Evolutionary conservation across 2,329 filamentous ascomycete genomes (phyloP), one percentile per base, ranked within the genome.

Genomic region (Arthrobotrys entomopaga): DNA sequence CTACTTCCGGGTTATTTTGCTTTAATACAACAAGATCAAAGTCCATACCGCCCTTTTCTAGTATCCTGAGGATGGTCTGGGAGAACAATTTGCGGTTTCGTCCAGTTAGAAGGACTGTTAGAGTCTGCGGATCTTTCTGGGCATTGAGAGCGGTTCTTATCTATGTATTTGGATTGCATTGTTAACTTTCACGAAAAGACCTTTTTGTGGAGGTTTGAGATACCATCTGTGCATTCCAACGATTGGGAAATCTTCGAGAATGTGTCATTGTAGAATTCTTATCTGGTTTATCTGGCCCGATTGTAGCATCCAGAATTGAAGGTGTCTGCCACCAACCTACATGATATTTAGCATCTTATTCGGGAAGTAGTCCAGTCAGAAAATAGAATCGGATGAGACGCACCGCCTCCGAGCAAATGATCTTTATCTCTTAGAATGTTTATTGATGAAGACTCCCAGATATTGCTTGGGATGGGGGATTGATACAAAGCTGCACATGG

Each of bases 271-370:
- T 11, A 7, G 43, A 22, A 8, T 3, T 16, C 15, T 13, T 22
- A 19, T 64, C 50, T 11, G 11, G 38, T 15, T 13, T 22, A 19
- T 64, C 50, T 11, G 11, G 38, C 10, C 8, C 38, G 34, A 67
- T 53, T 26, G 70, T 74, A 13, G 70, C 70, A 56, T 74, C 70
- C 19, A 74, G 42, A 46, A 74, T 74, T 13, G 70, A 74, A 20
- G 70, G 63, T 10, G 70, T 74, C 58, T 74, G 70, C 70, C 70
- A 74, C 70, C 70, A 74, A 15, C 70, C 67, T 73, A 26, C 15
- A 4, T 1, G 15, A 42, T n/a, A 16, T 49, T 16, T 19, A 16
- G n/a, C 15, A 61, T 43, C 3, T 3, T 43, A 26, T 43, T 10
- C 11, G 11, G 40, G 20, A 19, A 34, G 8, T n/a, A 49, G 3